Evolutionary conservation across 306 rosid species (phyloP), one percentile per base, ranked within the genome.

Genomic region (Luffa acutangula): DNA sequence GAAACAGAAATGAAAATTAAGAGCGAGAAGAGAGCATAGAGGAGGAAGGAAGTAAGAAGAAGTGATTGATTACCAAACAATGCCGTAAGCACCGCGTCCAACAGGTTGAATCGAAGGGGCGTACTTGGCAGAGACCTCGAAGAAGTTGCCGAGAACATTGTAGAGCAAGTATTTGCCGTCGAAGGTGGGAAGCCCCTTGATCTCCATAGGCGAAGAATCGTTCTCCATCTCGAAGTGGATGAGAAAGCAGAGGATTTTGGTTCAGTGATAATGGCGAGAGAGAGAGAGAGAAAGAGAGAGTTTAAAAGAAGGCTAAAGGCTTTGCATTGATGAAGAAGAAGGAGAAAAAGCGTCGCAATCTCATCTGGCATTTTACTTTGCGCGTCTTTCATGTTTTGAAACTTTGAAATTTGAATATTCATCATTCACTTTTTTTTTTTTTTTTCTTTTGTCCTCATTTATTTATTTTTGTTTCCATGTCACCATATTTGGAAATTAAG

Each of bases 11-110:
- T 4, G 37, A 25, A 25, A 72, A 21, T 76, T 42, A 69, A 4
- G 10, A 62, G 57, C 62, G 36, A 4, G 6, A 69, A 71, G 39
- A 11, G 0, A 34, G 5, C 46, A 43, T 20, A 39, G 46, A 36
- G 17, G 79, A 71, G 71, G 7, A 57, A 58, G 7, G 36, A 58
- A 58, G 36, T 6, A 36, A 15, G 14, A 46, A 65, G 52, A 20
- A 34, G 67, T 20, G n/a, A 43, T 11, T 20, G 36, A 36, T 18
- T 75, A 95, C 98, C 98, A 95, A 78, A 95, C 97, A 90, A 92
- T 87, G 86, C 97, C 98, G 84, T 92, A 92, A 5, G 98, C 96
- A 57, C 98, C 98, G 59, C 98, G 96, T 33, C 98, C 97, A 46
- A 95, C 96, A 43, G 98, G 98, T 45, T 88, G 88, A 1, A 95